phyloP scores from a whole-genome alignment of 176 grass and related monocot genomes.

The Leersia perrieri region DNA sequence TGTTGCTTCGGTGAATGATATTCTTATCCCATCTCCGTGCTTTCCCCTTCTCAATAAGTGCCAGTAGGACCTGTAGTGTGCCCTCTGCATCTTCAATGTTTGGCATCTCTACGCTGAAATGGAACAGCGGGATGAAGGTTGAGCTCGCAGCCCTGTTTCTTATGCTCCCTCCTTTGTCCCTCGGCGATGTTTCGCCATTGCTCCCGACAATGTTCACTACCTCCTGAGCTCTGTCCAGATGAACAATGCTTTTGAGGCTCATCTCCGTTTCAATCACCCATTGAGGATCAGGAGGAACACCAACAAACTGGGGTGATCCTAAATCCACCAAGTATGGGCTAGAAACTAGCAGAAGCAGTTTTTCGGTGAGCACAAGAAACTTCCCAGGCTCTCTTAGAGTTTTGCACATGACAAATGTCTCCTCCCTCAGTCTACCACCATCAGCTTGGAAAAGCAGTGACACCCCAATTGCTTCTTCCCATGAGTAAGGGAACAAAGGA shows the following conservation, averaged over 20 bases:
- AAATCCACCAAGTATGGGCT: constrained; percentile 63
- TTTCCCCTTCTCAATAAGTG: constrained; percentile 68
- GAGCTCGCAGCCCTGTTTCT: constrained; percentile 59
- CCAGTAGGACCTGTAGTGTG: constrained; percentile 52
- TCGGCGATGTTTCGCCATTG: constrained; percentile 63
- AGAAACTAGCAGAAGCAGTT: constrained; percentile 54
- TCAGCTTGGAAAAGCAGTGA: constrained; percentile 73
- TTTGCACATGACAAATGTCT: constrained; percentile 90
- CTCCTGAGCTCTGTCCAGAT: constrained; percentile 74
- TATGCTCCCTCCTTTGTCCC: constrained; percentile 48
- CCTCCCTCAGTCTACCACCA: constrained; percentile 63
- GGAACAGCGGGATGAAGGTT: constrained; percentile 69
- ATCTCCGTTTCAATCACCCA: constrained; percentile 81
- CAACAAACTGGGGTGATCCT: constrained; percentile 53
- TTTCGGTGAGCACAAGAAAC: constrained; percentile 74
- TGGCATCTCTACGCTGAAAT: constrained; percentile 64
- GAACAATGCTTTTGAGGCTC: constrained; percentile 75
- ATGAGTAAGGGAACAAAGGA: constrained; percentile 75
- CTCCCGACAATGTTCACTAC: constrained; percentile 90
- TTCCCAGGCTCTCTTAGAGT: constrained; percentile 51
- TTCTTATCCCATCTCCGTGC: constrained; percentile 47
- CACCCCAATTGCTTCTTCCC: constrained; percentile 83
- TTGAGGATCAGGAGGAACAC: constrained; percentile 70
- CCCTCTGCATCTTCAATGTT: constrained; percentile 75
- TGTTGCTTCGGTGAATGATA: constrained; percentile 56